These are phyloP conservation scores for Suillus luteus DNA, from an alignment of 768 basidiomycete species.

Conservation along the genomic window DNA sequence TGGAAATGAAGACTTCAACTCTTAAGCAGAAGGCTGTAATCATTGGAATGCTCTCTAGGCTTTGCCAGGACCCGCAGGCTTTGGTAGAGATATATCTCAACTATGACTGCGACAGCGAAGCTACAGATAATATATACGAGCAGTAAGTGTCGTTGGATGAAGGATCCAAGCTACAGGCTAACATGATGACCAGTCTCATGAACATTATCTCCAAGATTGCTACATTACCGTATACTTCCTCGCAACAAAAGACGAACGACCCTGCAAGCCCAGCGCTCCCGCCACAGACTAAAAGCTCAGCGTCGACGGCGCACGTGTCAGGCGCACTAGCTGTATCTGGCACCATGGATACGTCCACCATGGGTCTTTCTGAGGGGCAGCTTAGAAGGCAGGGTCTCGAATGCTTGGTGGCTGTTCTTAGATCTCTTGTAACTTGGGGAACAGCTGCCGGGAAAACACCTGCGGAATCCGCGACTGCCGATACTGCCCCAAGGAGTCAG, in stretches of 20 bases:
- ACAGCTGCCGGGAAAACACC: conserved; percentile 46
- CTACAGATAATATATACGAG: conserved; percentile 96
- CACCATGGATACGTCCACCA: conserved; percentile 63
- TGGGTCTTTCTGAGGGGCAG: conserved; percentile 80
- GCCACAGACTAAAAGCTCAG: conserved; percentile 41
- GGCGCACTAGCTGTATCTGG: conserved; percentile 66
- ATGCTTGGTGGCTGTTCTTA: conserved; percentile 84
- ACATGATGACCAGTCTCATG: conserved; percentile 60
- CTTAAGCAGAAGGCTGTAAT: conserved; percentile 94
- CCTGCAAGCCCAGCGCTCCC: conserved; percentile 62
- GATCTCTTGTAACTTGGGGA: conserved; percentile 92
- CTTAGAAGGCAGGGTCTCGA: conserved; percentile 92
- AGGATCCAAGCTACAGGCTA: conserved; percentile 9
- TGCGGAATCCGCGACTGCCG: conserved; percentile 41
- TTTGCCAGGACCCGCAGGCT: conserved; percentile 96
- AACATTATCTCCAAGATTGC: conserved; percentile 95
- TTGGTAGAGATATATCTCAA: conserved; percentile 98
- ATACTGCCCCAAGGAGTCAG: conserved; percentile 47
- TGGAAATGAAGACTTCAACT: conserved; percentile 97
- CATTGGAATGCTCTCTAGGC: conserved; percentile 79
- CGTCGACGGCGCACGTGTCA: conserved; percentile 55
- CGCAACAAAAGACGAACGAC: conserved; percentile 54
- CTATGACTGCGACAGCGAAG: conserved; percentile 96
- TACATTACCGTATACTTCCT: conserved; percentile 51
- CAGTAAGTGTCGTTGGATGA: conserved; percentile 53